Evolutionary conservation across 1,284 basidiomycete genomes (phyloP).

Genomic region (Ustilago esculenta): DNA sequence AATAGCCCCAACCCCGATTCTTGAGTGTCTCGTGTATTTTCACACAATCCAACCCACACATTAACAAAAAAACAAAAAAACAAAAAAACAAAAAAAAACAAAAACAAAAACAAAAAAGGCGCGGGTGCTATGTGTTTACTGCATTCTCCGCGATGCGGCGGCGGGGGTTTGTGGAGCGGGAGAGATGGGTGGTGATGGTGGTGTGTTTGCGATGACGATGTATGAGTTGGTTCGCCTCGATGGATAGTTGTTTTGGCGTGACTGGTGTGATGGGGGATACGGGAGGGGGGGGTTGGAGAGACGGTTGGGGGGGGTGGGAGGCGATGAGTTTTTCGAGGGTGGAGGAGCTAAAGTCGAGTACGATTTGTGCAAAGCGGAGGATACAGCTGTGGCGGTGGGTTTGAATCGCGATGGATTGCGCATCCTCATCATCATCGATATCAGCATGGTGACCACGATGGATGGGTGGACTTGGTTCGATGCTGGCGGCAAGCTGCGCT

Average conservation of each 20-base stretch:
- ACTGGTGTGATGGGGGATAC: constrained; percentile 26
- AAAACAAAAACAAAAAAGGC: too few relatives aligned
- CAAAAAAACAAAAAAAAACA: too few relatives aligned
- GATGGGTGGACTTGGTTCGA: too few relatives aligned
- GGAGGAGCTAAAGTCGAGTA: constrained; percentile 41
- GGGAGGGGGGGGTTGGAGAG: constrained; percentile 12
- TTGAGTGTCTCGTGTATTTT: too few relatives aligned
- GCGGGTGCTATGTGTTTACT: too few relatives aligned
- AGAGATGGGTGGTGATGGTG: too few relatives aligned
- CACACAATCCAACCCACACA: too few relatives aligned
- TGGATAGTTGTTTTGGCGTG: constrained; percentile 32
- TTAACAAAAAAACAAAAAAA: too few relatives aligned
- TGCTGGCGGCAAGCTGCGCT: constrained; percentile 53
- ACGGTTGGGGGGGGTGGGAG: constrained; percentile 3
- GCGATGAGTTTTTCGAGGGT: constrained; percentile 30
- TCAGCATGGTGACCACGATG: too few relatives aligned
- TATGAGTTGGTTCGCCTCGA: constrained; percentile 31
- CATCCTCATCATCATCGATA: constrained; percentile 32
- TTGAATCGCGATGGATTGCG: constrained; percentile 24
- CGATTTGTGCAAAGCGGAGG: constrained; percentile 35
- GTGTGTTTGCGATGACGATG: constrained; percentile 32
- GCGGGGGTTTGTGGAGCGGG: too few relatives aligned
- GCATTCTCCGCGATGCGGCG: too few relatives aligned
- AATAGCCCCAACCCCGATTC: too few relatives aligned
- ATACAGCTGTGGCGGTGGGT: constrained; percentile 34